Evolutionary conservation across 1,284 basidiomycete species (phyloP).

Genomic region (Trametes pubescens): DNA sequence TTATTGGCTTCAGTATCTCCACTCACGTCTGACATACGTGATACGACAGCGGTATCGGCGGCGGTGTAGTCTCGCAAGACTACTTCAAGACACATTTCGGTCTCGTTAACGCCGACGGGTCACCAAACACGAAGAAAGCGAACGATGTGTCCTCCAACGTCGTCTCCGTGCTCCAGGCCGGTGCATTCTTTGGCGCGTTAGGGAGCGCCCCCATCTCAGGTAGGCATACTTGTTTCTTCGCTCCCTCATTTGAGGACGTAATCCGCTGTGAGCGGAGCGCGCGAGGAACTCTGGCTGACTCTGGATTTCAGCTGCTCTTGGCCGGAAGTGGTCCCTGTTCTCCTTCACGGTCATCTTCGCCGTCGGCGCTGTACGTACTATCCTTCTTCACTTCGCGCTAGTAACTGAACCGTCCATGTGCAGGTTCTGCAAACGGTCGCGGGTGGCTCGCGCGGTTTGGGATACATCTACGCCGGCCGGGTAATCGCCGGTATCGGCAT

Average conservation of each 20-base stretch:
- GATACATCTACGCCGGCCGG: slow-evolving; percentile 78
- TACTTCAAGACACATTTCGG: slow-evolving; percentile 73
- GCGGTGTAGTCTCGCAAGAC: slow-evolving; percentile 68
- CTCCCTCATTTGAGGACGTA: background rate
- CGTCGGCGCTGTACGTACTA: slow-evolving; percentile 66
- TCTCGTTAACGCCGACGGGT: slow-evolving; percentile 53
- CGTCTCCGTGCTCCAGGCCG: slow-evolving; percentile 82
- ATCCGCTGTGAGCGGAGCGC: background rate
- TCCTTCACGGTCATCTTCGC: slow-evolving; percentile 68
- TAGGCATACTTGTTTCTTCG: slow-evolving; percentile 39
- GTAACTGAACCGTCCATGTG: background rate
- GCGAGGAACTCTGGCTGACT: background rate
- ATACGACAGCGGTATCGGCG: slow-evolving; percentile 57
- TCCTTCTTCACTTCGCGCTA: background rate
- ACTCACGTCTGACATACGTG: slow-evolving; percentile 16
- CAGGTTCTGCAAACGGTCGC: slow-evolving; percentile 71
- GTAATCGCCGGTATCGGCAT: slow-evolving; percentile 76
- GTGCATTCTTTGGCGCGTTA: slow-evolving; percentile 83
- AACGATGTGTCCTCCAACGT: slow-evolving; percentile 67
- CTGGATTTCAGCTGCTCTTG: slow-evolving; percentile 54
- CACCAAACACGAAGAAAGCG: slow-evolving; percentile 44
- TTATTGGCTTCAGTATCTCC: background rate
- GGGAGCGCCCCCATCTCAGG: slow-evolving; percentile 70
- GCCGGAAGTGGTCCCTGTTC: slow-evolving; percentile 64
- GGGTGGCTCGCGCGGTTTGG: slow-evolving; percentile 59